These are phyloP conservation scores for Eucalyptus pauciflora DNA, from an alignment of 345 rosid species.

Conservation along the genomic window DNA sequence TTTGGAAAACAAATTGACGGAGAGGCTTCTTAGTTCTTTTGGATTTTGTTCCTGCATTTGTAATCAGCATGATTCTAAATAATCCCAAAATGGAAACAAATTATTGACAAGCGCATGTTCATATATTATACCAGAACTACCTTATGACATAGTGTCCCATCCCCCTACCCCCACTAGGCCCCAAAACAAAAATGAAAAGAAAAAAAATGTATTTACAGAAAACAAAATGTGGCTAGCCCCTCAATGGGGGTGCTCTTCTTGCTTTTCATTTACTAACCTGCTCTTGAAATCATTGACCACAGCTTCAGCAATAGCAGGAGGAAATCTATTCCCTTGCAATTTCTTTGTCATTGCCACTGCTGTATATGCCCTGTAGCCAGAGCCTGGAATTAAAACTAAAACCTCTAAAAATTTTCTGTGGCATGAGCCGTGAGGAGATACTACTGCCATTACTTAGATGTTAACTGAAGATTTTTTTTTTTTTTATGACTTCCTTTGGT, in stretches of 20 bases:
- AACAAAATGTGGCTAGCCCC: neutral
- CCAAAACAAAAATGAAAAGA: neutral
- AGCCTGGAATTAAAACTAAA: neutral
- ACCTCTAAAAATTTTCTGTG: neutral
- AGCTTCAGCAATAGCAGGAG: slow-evolving; percentile 26
- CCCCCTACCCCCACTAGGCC: neutral
- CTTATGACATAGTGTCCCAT: neutral
- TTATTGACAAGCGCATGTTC: neutral
- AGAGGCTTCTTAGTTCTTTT: neutral
- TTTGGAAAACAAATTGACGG: neutral
- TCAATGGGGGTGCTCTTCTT: neutral
- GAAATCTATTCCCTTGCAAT: slow-evolving; percentile 44
- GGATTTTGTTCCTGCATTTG: neutral
- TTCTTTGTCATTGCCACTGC: slow-evolving; percentile 68
- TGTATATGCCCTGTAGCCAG: slow-evolving; percentile 48
- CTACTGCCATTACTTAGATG: neutral
- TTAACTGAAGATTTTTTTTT: neutral
- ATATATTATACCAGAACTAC: neutral
- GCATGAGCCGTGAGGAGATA: neutral
- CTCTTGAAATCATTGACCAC: slow-evolving; percentile 39
- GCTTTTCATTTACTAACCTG: slow-evolving; percentile 21
- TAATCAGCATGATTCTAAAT: neutral
- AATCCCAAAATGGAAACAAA: neutral
- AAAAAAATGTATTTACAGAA: neutral
- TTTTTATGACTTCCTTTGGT: neutral